Evolutionary conservation across 1,284 basidiomycete species (phyloP).

Genomic region (Fomitiporia mediterranea): DNA sequence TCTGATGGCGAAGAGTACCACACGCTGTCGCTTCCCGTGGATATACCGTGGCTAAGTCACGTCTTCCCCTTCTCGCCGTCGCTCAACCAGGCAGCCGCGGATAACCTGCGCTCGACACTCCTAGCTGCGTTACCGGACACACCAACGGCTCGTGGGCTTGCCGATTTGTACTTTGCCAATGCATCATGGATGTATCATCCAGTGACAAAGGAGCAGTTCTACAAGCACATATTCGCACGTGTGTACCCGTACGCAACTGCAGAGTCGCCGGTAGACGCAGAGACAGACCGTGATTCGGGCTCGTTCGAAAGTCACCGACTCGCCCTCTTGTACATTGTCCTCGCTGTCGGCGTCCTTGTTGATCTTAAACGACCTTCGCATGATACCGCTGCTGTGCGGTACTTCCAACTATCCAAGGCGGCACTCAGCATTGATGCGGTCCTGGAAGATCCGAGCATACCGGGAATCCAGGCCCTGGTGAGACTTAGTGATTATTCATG

Average conservation of each 20-base stretch:
- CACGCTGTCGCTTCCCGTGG: slow-evolving; percentile 37
- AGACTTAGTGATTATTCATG: slow-evolving; percentile 28
- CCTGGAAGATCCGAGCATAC: slow-evolving; percentile 56
- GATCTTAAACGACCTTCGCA: slow-evolving; percentile 47
- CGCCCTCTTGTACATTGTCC: slow-evolving; percentile 37
- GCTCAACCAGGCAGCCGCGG: slow-evolving; percentile 35
- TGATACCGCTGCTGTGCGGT: slow-evolving; percentile 47
- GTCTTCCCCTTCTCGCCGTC: slow-evolving; percentile 53
- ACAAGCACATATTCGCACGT: slow-evolving; percentile 44
- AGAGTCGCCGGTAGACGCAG: slow-evolving; percentile 22
- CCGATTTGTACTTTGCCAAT: slow-evolving; percentile 54
- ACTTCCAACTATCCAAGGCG: slow-evolving; percentile 56
- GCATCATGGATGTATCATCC: slow-evolving; percentile 70
- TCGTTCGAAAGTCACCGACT: slow-evolving; percentile 43
- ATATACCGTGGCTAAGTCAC: slow-evolving; percentile 54
- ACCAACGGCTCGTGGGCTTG: slow-evolving; percentile 39
- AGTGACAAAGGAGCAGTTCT: slow-evolving; percentile 51
- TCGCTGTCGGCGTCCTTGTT: slow-evolving; percentile 44
- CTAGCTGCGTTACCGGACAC: slow-evolving; percentile 43
- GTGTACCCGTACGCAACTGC: slow-evolving; percentile 40
- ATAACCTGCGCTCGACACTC: slow-evolving; percentile 40
- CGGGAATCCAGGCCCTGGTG: slow-evolving; percentile 61
- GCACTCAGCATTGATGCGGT: slow-evolving; percentile 56
- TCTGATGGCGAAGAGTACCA: slow-evolving; percentile 26
- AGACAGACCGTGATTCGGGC: slow-evolving; percentile 33